Conservation (phyloP, 225 moss, liverwort and hornwort species). For the Marchantia paleacea region DNA sequence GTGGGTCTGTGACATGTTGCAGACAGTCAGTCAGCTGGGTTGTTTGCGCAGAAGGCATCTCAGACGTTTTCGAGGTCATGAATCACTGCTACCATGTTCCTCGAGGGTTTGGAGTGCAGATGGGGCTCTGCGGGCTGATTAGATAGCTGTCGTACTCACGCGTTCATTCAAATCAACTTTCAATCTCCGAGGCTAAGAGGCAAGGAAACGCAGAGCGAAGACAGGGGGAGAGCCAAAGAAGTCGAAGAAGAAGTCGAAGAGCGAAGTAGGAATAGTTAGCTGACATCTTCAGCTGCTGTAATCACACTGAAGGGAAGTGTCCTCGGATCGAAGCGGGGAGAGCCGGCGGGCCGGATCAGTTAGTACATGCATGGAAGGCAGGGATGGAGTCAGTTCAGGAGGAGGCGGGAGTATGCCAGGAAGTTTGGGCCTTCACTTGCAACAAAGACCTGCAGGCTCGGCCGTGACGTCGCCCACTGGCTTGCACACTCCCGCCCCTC, state of each 20-base stretch:
- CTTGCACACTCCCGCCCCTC: slow-evolving; percentile 48
- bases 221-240: not conserved
- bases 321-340: slow-evolving; percentile 23
- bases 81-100: slow-evolving; percentile 18
- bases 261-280: slow-evolving; percentile 11
- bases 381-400: slow-evolving; percentile 46
- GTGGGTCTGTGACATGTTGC: slow-evolving; percentile 21
- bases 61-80: slow-evolving; percentile 16
- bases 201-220: not conserved
- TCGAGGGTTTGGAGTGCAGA: slow-evolving; percentile 23
- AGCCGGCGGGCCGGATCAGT: slow-evolving; percentile 26
- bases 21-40: slow-evolving; percentile 26
- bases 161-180: not conserved
- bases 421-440: slow-evolving; percentile 38
- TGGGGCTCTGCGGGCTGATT: slow-evolving; percentile 28
- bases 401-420: slow-evolving; percentile 46
- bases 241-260: not conserved
- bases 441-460: slow-evolving; percentile 45
- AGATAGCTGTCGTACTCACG: slow-evolving; percentile 14
- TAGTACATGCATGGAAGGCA: slow-evolving; percentile 62
- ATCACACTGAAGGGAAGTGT: not conserved
- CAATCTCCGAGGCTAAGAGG: not conserved
- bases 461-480: slow-evolving; percentile 34
- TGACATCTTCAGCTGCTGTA: not conserved
- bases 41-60: slow-evolving; percentile 4